Evolutionary conservation across 169 alveolate species (phyloP), one percentile per base, ranked within the genome.

Genomic region (Cytauxzoon felis): DNA sequence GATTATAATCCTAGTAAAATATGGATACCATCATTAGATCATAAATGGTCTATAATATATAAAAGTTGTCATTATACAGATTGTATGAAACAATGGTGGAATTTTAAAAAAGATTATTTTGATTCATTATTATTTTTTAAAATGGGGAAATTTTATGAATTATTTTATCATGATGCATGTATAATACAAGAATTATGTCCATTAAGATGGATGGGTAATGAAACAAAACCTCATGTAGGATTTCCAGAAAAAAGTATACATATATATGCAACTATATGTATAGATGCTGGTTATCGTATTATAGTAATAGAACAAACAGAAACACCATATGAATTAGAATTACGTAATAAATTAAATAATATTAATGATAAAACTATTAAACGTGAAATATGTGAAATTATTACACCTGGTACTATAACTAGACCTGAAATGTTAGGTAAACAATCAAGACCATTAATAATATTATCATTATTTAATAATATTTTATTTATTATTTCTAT

Each of bases 231-330:
- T 24, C 99, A 97, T 80, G 96, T 96, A 34, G 99, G 99, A 1
- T 97, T 97, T 67, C 99, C 99, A 1, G 99, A 97, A 82, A 95
- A 93, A 62, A 92, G 95, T n/a, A 78, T 96, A 16, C 98, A 96
- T 58, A 83, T 88, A 45, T 95, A 94, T 53, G 97, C 98, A 0
- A 87, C 87, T 47, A 86, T 76, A 41, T 93, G 97, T 34, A 95
- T 96, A 0, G 80, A 88, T 32, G 68, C 88, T 41, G 99, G 99
- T 18, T 94, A 81, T 68, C 95, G 94, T 62, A 98, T 97, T 4
- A 99, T 96, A 3, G 98, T 97, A n/a, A 97, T 96, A 3, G 99
- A 97, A 83, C 97, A 97, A 82, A 96, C 95, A 56, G 99, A 97
- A 82, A 96, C 99, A 11, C 98, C 98, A 9, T 93, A 92, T 48